phyloP scores from a whole-genome alignment of 345 rosid genomes.

The Aquilaria yunnanensis region DNA sequence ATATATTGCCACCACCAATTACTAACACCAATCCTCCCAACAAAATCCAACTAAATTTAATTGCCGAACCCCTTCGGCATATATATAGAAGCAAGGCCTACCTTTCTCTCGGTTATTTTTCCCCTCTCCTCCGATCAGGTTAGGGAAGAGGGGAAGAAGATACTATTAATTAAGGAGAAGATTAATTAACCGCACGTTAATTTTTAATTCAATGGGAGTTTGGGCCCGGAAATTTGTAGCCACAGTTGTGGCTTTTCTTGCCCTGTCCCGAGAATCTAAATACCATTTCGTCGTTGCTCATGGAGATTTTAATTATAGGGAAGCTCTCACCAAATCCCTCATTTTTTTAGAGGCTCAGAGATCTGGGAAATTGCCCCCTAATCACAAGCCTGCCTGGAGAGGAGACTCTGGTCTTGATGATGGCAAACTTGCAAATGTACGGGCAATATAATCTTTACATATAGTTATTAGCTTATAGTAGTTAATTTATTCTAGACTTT shows the following conservation, averaged over 20 bases:
- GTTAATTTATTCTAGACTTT: no score
- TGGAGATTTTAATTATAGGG: slow-evolving; percentile 40
- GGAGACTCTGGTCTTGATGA: slow-evolving; percentile 58
- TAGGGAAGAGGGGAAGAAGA: no score
- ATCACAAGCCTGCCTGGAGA: slow-evolving; percentile 40
- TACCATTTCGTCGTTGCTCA: slow-evolving; percentile 12
- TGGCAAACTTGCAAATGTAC: slow-evolving; percentile 35
- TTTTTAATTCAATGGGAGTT: slow-evolving; percentile 14
- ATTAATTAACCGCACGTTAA: no score
- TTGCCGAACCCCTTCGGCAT: no score
- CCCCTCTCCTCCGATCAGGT: no score
- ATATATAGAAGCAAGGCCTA: no score
- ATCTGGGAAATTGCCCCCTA: slow-evolving; percentile 50
- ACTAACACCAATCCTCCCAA: no score
- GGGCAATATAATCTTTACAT: background rate
- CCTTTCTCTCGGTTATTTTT: no score
- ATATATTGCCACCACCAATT: no score
- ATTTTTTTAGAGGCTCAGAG: slow-evolving; percentile 60
- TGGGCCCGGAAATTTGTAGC: slow-evolving; percentile 14
- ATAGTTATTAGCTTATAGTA: no score
- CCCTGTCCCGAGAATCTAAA: slow-evolving; percentile 19
- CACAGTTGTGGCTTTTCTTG: slow-evolving; percentile 18
- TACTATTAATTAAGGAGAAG: no score
- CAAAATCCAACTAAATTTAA: no score
- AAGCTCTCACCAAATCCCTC: slow-evolving; percentile 43